Evolutionary conservation across 2,329 filamentous ascomycete species (phyloP).

Genomic region (Pseudocercospora cruenta): DNA sequence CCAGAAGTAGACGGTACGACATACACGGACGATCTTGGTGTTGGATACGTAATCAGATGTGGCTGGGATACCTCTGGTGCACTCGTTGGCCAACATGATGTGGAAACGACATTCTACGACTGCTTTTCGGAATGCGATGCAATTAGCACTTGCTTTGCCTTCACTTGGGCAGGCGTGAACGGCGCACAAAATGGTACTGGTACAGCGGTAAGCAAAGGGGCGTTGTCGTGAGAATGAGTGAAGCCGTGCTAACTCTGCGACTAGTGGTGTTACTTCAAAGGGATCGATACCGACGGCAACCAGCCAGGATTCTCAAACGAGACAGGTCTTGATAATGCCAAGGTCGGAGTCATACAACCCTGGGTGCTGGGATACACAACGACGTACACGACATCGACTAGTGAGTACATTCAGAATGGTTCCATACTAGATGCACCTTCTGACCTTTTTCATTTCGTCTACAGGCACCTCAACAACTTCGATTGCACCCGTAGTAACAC

Average conservation of each 20-base stretch:
- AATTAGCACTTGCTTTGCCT: background rate
- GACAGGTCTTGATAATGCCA: background rate
- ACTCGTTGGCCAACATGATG: too few relatives aligned
- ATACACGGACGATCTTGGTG: background rate
- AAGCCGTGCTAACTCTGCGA: background rate
- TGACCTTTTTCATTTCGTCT: too few relatives aligned
- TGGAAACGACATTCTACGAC: background rate
- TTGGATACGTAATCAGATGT: background rate
- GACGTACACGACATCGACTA: background rate
- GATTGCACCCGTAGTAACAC: background rate
- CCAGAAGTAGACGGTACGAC: background rate
- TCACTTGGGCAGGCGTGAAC: slow-evolving; percentile 2
- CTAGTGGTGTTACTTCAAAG: background rate
- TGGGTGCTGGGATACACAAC: background rate
- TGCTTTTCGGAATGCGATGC: slow-evolving; percentile 3
- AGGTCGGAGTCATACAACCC: background rate
- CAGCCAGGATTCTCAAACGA: background rate
- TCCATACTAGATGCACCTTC: too few relatives aligned
- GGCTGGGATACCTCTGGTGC: background rate
- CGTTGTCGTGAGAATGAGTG: background rate
- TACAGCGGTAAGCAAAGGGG: background rate
- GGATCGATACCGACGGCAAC: background rate
- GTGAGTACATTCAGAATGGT: too few relatives aligned
- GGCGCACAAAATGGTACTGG: background rate
- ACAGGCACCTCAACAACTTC: background rate